These are phyloP conservation scores for Tuber indicum DNA, from an alignment of 495 filamentous ascomycete species.

Conservation along the genomic window DNA sequence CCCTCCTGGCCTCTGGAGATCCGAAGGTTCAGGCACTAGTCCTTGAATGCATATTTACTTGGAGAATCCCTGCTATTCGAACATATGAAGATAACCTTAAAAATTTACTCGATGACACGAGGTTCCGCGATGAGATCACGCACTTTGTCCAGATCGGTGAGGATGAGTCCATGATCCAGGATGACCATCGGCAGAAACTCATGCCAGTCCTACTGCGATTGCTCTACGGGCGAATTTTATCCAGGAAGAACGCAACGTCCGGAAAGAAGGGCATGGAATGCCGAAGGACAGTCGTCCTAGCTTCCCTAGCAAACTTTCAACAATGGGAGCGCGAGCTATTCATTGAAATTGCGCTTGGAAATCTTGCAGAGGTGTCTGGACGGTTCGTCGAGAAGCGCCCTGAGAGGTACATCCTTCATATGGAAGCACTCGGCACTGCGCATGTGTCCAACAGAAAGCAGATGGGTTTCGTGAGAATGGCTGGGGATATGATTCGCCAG, in stretches of 20 bases:
- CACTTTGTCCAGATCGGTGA: constrained; percentile 66
- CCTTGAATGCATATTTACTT: constrained; percentile 77
- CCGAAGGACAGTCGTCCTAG: constrained; percentile 60
- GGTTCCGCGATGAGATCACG: constrained; percentile 85
- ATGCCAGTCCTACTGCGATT: constrained; percentile 82
- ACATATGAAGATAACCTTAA: constrained; percentile 81
- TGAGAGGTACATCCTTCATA: constrained; percentile 49
- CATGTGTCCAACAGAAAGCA: constrained; percentile 58
- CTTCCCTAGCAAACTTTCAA: constrained; percentile 54
- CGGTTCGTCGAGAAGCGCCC: constrained; percentile 51
- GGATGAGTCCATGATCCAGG: constrained; percentile 67
- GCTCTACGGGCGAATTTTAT: constrained; percentile 82
- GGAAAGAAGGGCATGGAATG: constrained; percentile 57
- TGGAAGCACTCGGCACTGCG: constrained; percentile 51
- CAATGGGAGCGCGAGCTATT: constrained; percentile 67
- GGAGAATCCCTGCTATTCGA: constrained; percentile 69
- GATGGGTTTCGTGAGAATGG: constrained; percentile 80
- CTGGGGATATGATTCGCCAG: constrained; percentile 77
- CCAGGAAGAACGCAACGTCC: constrained; percentile 63
- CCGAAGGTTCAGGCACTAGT: constrained; percentile 77
- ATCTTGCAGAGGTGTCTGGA: constrained; percentile 52
- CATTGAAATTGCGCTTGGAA: constrained; percentile 71
- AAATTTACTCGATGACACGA: constrained; percentile 81
- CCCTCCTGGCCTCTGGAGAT: constrained; percentile 76
- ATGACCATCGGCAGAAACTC: constrained; percentile 61